phyloP scores from a whole-genome alignment of 202 grass and related monocot species.

The Zizania palustris region DNA sequence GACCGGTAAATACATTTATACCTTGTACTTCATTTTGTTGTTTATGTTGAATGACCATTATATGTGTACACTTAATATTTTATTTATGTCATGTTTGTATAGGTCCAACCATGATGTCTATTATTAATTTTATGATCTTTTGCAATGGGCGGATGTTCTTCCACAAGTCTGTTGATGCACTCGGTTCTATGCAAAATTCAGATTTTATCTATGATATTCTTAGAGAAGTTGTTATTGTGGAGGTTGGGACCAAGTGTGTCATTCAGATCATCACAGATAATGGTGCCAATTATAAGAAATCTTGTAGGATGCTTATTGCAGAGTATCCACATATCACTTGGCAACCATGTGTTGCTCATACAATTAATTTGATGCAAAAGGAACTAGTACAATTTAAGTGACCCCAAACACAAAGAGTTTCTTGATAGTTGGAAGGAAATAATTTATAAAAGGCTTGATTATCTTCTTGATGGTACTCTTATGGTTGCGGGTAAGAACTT shows the following conservation, averaged over 20 bases:
- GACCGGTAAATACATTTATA: too few species aligned
- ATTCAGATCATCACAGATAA: neutral
- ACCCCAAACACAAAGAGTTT: too few species aligned
- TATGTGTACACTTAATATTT: too few species aligned
- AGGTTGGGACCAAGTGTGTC: neutral
- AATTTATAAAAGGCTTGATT: too few species aligned
- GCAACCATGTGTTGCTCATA: neutral
- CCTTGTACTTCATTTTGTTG: too few species aligned
- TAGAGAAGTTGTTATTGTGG: neutral
- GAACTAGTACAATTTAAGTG: neutral
- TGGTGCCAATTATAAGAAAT: neutral
- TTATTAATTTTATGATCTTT: neutral
- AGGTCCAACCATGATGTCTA: neutral
- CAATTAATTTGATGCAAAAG: neutral
- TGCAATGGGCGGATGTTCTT: neutral
- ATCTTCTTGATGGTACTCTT: too few species aligned
- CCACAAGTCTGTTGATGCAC: neutral
- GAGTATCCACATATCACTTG: neutral
- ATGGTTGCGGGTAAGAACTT: too few species aligned
- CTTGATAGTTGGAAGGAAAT: too few species aligned
- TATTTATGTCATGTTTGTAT: too few species aligned
- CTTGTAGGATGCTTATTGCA: neutral
- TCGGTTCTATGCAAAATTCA: neutral
- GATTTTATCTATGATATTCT: neutral
- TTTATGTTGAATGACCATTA: too few species aligned